Percentiles rank a stretch among this genome's conserved stretches.
Conservation (phyloP, 2,329 filamentous ascomycete species). For the Penicillium sp. region DNA sequence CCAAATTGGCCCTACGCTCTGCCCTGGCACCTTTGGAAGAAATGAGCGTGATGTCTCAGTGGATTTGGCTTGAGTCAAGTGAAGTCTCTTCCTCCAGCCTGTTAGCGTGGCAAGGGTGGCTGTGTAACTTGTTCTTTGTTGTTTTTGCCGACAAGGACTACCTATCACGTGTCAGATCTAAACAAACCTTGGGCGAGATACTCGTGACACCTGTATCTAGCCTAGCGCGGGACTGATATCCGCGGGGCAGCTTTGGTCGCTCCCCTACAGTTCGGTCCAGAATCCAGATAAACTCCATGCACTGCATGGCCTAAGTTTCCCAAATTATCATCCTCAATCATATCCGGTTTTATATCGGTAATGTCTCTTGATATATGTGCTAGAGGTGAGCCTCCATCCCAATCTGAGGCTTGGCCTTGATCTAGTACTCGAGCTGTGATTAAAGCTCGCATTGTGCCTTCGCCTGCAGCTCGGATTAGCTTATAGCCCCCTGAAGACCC, state of each 20-base stretch:
- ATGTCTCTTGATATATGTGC: neutral
- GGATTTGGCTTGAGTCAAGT: neutral
- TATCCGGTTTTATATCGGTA: neutral
- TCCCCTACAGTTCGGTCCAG: neutral
- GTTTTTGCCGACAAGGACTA: neutral
- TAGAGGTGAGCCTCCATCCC: neutral
- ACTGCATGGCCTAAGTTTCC: neutral
- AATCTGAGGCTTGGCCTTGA: neutral
- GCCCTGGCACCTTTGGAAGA: neutral
- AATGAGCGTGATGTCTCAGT: neutral
- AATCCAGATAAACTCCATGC: neutral
- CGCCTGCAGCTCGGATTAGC: slow-evolving; percentile 2
- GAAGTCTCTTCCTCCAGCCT: neutral
- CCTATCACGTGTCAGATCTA: slow-evolving; percentile 1
- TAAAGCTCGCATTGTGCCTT: slow-evolving; percentile 8
- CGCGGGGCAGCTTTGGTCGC: slow-evolving; percentile 3
- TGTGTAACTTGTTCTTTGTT: neutral
- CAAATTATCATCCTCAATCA: neutral
- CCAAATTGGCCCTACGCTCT: neutral
- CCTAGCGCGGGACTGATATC: slow-evolving; percentile 1
- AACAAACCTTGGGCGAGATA: neutral
- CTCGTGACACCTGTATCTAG: slow-evolving; percentile 4
- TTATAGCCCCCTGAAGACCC: neutral
- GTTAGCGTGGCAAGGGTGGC: neutral
- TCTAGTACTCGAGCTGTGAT: neutral